phyloP scores from a whole-genome alignment of 768 basidiomycete species.

The Suillus placidus region DNA sequence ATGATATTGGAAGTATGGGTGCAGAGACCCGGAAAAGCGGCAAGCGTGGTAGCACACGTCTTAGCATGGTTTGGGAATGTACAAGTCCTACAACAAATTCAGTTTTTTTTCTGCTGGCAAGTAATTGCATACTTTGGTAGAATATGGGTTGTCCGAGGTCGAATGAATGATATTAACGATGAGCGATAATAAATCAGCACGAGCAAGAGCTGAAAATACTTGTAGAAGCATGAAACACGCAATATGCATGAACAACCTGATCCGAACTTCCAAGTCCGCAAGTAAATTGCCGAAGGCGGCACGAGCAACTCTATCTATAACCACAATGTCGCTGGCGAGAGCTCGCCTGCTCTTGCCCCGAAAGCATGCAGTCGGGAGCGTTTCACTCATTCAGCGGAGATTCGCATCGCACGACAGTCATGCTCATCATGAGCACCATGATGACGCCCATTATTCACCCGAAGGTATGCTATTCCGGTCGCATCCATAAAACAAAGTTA shows the following conservation, averaged over 20 bases:
- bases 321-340: constrained; percentile 48
- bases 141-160: not conserved
- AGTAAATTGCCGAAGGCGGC: constrained; percentile 15
- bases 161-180: constrained; percentile 2
- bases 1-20: constrained; percentile 52
- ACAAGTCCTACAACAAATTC: not conserved
- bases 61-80: constrained; percentile 32
- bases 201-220: not conserved
- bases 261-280: constrained; percentile 9
- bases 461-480: constrained; percentile 52
- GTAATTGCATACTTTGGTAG: not conserved
- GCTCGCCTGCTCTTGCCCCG: constrained; percentile 39
- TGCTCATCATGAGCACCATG: constrained; percentile 42
- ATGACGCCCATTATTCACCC: constrained; percentile 48
- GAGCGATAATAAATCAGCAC: not conserved
- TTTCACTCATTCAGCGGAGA: constrained; percentile 41
- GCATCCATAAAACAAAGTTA: constrained; percentile 1
- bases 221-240: not conserved
- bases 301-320: constrained; percentile 12
- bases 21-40: constrained; percentile 48
- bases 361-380: constrained; percentile 29
- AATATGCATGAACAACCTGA: not conserved
- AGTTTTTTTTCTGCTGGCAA: not conserved
- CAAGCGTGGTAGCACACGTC: constrained; percentile 46
- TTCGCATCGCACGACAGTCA: constrained; percentile 47